Percentiles rank a stretch among this genome's conserved stretches.
Evolutionary conservation across 108 stramenopile genomes (phyloP).

Genomic region (Cyclotella sp.): DNA sequence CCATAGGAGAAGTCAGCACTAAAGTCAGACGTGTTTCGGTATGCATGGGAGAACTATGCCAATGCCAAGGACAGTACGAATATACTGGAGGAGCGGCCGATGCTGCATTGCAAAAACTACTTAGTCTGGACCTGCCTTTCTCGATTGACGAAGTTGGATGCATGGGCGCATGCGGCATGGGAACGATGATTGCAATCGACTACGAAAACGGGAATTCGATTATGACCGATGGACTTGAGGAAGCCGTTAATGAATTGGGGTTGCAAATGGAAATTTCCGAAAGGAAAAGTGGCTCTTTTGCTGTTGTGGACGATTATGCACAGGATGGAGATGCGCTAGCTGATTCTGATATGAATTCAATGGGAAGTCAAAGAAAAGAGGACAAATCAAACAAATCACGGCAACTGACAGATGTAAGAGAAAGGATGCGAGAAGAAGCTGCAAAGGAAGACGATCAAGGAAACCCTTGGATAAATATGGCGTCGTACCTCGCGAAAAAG

Average conservation of each 20-base stretch:
- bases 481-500: conserved; percentile 43
- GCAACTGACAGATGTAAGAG: conserved; percentile 38
- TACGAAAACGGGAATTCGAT: conserved; percentile 58
- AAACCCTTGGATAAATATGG: conserved; percentile 57
- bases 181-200: conserved; percentile 69
- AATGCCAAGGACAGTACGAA: conserved; percentile 59
- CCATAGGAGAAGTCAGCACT: background rate
- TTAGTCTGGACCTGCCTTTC: conserved; percentile 46
- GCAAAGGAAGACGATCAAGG: conserved; percentile 19
- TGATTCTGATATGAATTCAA: background rate
- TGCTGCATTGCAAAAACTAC: conserved; percentile 44
- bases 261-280: background rate
- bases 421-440: conserved; percentile 48
- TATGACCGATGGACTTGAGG: conserved; percentile 53
- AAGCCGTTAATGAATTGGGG: conserved; percentile 36
- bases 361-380: background rate
- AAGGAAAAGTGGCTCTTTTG: background rate
- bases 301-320: background rate
- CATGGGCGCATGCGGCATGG: conserved; percentile 63
- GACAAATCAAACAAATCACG: conserved; percentile 3
- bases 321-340: background rate
- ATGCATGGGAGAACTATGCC: conserved; percentile 60
- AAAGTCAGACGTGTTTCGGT: conserved; percentile 46
- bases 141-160: conserved; percentile 61
- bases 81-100: conserved; percentile 43